Evolutionary conservation across 768 basidiomycete species (phyloP), one percentile per base, ranked within the genome.

Genomic region (Lentinula sp.): DNA sequence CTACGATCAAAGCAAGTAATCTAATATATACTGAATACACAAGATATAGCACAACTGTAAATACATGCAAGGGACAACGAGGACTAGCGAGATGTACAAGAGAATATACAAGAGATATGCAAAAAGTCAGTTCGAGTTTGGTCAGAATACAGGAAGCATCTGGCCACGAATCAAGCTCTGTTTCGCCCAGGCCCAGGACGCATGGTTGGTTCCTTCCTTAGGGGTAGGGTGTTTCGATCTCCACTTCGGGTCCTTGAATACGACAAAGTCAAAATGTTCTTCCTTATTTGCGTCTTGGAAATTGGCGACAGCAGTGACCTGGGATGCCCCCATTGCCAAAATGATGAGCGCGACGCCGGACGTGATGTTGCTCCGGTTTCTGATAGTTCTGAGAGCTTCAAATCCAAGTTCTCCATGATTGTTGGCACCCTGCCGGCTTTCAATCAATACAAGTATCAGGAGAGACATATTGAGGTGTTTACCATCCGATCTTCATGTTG

Each of bases 161-260:
- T 85, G 76, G 13, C 87, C 85, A 15, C 87, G 80, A 62, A 90
- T 80, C 34, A 93, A 73, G 66, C 88, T 88, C 51, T 89, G 82
- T 70, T 93, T 94, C 43, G 93, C 82, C 89, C 89, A 93, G 16
- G 71, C 67, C 73, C 89, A 83, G 61, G 79, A 73, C 15, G 86
- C 85, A 43, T 73, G 73, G 16, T 73, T 76, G 23, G 67, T 76
- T 42, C 40, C 21, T 21, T 21, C 55, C 21, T 59, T 64, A 65
- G 43, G 72, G 64, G 43, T 71, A 65, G 63, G 64, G 53, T 70
- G 72, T 40, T 74, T 73, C 35, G 40, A 21, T 9, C 23, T 28
- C 18, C 67, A 53, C 63, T 68, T 59, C 31, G 5, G 7, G 35
- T 87, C 84, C 63, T 83, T 82, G 62, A 86, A 78, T 57, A 94